These are phyloP conservation scores for Baudoinia panamericana DNA, from an alignment of 495 filamentous ascomycete genomes.

Conservation along the genomic window DNA sequence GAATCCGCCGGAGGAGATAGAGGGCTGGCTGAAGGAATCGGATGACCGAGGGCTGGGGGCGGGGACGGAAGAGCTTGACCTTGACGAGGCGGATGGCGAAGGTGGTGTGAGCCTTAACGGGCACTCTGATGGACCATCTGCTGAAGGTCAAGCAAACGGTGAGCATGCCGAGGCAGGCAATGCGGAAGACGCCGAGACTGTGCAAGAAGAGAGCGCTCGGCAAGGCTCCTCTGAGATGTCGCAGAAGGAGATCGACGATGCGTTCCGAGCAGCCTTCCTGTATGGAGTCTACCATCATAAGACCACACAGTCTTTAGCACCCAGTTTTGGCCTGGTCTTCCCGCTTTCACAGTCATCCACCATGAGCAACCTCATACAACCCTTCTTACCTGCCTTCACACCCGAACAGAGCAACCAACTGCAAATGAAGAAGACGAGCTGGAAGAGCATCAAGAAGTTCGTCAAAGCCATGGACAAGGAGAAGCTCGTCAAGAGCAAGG, in stretches of 20 bases:
- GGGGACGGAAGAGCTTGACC: slow-evolving; percentile 33
- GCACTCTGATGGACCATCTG: background rate
- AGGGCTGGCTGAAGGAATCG: slow-evolving; percentile 26
- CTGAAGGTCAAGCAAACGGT: background rate
- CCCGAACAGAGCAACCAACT: slow-evolving; percentile 43
- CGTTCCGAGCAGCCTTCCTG: slow-evolving; percentile 54
- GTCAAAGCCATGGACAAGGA: slow-evolving; percentile 59
- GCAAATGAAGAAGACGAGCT: slow-evolving; percentile 62
- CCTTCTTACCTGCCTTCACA: slow-evolving; percentile 50
- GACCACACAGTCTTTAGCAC: slow-evolving; percentile 39
- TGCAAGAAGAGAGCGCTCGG: background rate
- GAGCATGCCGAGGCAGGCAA: background rate
- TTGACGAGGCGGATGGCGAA: slow-evolving; percentile 22
- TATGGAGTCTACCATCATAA: slow-evolving; percentile 45
- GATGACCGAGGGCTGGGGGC: slow-evolving; percentile 24
- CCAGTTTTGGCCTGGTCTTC: slow-evolving; percentile 43
- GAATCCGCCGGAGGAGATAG: slow-evolving; percentile 24
- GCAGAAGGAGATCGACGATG: slow-evolving; percentile 49
- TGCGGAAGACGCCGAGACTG: slow-evolving; percentile 2
- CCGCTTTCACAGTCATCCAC: slow-evolving; percentile 53
- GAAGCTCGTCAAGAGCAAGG: slow-evolving; percentile 49
- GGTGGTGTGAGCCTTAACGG: slow-evolving; percentile 28
- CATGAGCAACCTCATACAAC: slow-evolving; percentile 52
- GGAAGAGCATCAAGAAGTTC: slow-evolving; percentile 64
- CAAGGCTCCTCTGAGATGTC: too few relatives aligned